Percentiles rank a stretch among this genome's conserved stretches.
Evolutionary conservation across 2,329 filamentous ascomycete species (phyloP).

Genomic region (Colletotrichum chrysophilum): DNA sequence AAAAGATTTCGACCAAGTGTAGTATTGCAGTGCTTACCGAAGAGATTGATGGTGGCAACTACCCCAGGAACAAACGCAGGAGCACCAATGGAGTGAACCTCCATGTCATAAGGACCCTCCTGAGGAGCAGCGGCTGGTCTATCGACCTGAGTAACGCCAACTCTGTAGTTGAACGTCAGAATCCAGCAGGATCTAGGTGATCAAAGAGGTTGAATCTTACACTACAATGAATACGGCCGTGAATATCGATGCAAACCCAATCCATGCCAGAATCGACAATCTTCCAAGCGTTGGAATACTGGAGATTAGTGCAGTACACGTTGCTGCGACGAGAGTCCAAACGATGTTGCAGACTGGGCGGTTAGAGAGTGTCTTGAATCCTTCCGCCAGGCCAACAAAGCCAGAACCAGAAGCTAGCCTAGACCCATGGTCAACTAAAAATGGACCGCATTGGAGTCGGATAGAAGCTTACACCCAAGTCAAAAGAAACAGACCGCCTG

Average conservation of each 20-base stretch:
- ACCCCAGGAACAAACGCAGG: constrained; percentile 28
- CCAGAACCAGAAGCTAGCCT: background rate
- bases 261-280: constrained; percentile 53
- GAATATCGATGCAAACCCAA: constrained; percentile 62
- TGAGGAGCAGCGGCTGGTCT: constrained; percentile 25
- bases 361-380: background rate
- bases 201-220: constrained; percentile 14
- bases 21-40: constrained; percentile 20
- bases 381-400: background rate
- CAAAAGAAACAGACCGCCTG: background rate
- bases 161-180: background rate
- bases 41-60: constrained; percentile 28
- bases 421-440: background rate
- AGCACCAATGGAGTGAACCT: constrained; percentile 24
- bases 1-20: background rate
- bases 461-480: constrained; percentile 23
- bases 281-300: constrained; percentile 21
- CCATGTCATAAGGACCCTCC: constrained; percentile 25
- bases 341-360: constrained; percentile 25
- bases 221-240: constrained; percentile 34
- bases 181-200: background rate
- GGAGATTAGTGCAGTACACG: constrained; percentile 24
- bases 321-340: constrained; percentile 27
- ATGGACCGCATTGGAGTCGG: background rate
- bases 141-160: constrained; percentile 27